Percentiles rank a stretch among this genome's conserved stretches.
Conservation (phyloP, 176 grass and related monocot genomes). For the Ensete ventricosum region DNA sequence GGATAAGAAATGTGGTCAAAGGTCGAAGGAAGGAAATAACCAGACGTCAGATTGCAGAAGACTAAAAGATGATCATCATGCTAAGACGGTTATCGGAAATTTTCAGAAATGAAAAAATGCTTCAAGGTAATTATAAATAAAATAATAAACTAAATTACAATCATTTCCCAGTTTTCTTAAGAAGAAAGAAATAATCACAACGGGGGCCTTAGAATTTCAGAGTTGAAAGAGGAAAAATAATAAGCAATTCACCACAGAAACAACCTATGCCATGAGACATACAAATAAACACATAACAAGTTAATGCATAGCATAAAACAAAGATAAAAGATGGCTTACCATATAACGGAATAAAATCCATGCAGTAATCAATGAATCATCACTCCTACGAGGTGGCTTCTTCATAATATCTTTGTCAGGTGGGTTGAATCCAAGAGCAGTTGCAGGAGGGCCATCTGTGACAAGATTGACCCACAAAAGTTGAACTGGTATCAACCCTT, state of each 20-base stretch:
- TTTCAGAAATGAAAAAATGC: too few relatives aligned
- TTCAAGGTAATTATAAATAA: too few relatives aligned
- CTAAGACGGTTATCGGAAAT: too few relatives aligned
- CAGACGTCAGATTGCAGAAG: too few relatives aligned
- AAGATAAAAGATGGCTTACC: slow-evolving; percentile 29
- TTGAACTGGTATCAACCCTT: slow-evolving; percentile 93
- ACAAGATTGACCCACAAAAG: slow-evolving; percentile 98
- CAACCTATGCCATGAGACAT: background rate
- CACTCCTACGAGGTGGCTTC: slow-evolving; percentile 74
- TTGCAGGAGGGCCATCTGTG: slow-evolving; percentile 83
- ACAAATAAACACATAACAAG: background rate
- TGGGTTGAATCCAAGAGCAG: slow-evolving; percentile 90
- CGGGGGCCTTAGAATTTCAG: background rate
- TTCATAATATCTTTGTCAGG: slow-evolving; percentile 97
- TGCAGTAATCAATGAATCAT: slow-evolving; percentile 81
- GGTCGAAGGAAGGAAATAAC: too few relatives aligned
- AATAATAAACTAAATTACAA: too few relatives aligned
- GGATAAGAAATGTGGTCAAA: too few relatives aligned
- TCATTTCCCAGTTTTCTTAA: too few relatives aligned
- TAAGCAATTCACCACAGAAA: background rate
- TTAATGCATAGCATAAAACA: background rate
- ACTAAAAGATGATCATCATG: too few relatives aligned
- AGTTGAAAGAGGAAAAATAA: background rate
- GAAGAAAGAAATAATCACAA: too few relatives aligned
- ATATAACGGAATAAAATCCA: slow-evolving; percentile 95